Evolutionary conservation across 805 yeast species (phyloP).

Genomic region (Isabelozyma gotoi): DNA sequence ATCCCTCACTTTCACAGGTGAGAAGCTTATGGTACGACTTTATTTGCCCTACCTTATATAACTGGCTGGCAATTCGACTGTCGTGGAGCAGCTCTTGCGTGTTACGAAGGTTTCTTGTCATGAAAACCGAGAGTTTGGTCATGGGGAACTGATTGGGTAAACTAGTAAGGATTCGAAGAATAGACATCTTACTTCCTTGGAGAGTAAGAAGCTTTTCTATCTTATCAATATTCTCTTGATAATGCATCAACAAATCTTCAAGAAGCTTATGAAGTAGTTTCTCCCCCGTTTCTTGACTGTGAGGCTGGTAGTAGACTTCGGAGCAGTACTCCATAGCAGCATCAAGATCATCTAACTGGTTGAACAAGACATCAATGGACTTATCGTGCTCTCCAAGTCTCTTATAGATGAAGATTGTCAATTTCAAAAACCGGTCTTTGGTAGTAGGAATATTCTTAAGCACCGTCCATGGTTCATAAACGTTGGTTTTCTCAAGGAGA

Average conservation of each 20-base stretch:
- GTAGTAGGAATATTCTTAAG: constrained; percentile 32
- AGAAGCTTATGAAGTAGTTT: constrained; percentile 50
- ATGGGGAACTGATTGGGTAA: constrained; percentile 55
- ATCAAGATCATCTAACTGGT: constrained; percentile 53
- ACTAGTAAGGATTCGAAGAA: constrained; percentile 42
- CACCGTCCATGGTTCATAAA: constrained; percentile 39
- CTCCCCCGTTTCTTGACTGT: constrained; percentile 38
- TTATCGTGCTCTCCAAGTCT: constrained; percentile 60
- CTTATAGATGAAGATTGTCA: constrained; percentile 58
- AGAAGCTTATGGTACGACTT: constrained; percentile 46
- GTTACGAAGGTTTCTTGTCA: constrained; percentile 45
- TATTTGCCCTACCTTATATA: constrained; percentile 54
- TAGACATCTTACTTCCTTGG: constrained; percentile 51
- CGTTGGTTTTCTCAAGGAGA: constrained; percentile 28
- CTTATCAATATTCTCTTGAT: constrained; percentile 30
- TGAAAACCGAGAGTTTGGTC: constrained; percentile 38
- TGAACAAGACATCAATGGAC: constrained; percentile 60
- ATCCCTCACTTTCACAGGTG: constrained; percentile 32
- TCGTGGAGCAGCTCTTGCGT: constrained; percentile 40
- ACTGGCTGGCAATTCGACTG: constrained; percentile 42
- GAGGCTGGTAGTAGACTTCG: constrained; percentile 36
- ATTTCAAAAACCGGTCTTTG: constrained; percentile 34
- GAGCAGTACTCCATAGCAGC: constrained; percentile 65
- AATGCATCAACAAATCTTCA: constrained; percentile 43
- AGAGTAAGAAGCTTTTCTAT: constrained; percentile 41